Base-by-base conservation (phyloP, 768 basidiomycete genomes). In the Boletus fagicola region DNA sequence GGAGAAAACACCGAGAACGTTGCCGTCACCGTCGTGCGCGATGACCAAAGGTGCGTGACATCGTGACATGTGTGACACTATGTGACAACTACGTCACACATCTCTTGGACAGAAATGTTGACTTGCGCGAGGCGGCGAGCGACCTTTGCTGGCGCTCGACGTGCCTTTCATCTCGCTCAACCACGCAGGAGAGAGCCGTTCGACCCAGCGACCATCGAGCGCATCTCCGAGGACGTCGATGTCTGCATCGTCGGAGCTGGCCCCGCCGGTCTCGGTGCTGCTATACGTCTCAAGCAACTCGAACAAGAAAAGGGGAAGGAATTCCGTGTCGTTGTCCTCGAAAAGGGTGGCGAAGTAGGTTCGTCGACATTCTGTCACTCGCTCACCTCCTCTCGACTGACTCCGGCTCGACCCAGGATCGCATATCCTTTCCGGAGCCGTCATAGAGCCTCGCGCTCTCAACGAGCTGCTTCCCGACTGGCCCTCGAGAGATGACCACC, bases 231-330 rank as follows among this genome's bases (percentile, higher is more conserved):
- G 66, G 84, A 93, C 44, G 94, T 95, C 36, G 96, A 99, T 65
- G 94, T 98, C 36, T 96, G 94, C 72, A 98, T 99, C 67, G 94
- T 97, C 54, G 96, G 96, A 11, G 95, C 83, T 3, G 97, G 95
- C 3, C 97, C 97, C 0, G 96, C 97, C 0, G 96, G 97, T 7
- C 81, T 99, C 59, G 88, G 87, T 61, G 94, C 96, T n/a, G 96
- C 94, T 5, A 98, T 98, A 58, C 83, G 94, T 6, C 76, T 99
- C 52, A 98, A 96, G 75, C 95, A 98, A 74, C 84, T 97, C 24
- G 35, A 50, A 12, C 49, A 26, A 12, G 49, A 38, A 26, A 50
- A 4, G 26, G 92, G 88, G 0, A 82, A 82, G 53, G 91, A 95
- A 61, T 78, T 96, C 15, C 80, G 96, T 16, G 94, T 99, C 8